Base-by-base conservation (phyloP, 345 rosid species). In the Corymbia maculata region DNA sequence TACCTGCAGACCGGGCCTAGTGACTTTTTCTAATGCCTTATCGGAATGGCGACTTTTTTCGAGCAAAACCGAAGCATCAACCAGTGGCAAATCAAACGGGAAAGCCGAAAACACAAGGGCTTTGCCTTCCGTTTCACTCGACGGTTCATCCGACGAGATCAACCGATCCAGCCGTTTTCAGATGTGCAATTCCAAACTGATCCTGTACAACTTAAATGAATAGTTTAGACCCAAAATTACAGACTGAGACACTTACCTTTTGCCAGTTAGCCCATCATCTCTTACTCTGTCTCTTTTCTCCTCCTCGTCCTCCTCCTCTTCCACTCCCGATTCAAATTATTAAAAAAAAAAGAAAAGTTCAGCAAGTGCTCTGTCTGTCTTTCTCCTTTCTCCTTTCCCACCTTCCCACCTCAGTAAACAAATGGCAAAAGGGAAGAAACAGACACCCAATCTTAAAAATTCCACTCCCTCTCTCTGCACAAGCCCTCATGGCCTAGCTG, bases 401-500 rank as follows among this genome's bases (percentile, higher is more conserved):
- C 51, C 87, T 32, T 17, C 87, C 52, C 86, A 79, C 88, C 88
- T 89, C 84, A 75, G 84, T 42, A 75, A 42, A 75, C 84, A 42
- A 75, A 75, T 75, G 84, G 84, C 84, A 42, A 75, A 75, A 75
- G 42, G 84, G 84, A 75, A 75, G 84, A 45, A 17, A 21, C 28
- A 75, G 45, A 70, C 80, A 42, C 84, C 84, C 84, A 42, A 42
- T 88, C 86, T 91, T 79, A 89, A 94, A 36, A 90, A 90, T 92
- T 92, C 95, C 93, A 90, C 89, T 90, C 89, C 90, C 42, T 36
- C 42, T 92, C 93, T 89, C 90, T 88, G 93, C 91, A 89, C 90
- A 89, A 89, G 42, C 89, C 96, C 90, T 91, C 93, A 91, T 95
- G 96, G 95, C 94, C 94, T 92, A 93, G 94, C 94, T 95, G 96